Evolutionary conservation across 345 rosid species (phyloP), one percentile per base, ranked within the genome.

Genomic region (Rhodomyrtus tomentosa): DNA sequence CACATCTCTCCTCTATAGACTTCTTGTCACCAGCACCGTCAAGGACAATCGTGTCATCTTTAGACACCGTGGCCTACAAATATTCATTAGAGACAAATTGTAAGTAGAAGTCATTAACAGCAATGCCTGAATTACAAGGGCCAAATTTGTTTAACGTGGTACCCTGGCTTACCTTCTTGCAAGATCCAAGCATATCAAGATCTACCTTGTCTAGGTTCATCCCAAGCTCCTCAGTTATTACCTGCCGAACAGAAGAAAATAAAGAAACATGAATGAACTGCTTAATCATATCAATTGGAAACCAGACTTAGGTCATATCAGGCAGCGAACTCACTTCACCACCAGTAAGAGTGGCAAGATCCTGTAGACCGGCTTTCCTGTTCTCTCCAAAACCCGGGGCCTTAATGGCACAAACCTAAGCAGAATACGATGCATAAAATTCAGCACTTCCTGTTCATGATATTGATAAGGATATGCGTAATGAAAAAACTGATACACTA

Each of bases 321-420:
- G 82, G 87, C 59, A 81, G 81, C 76, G 1, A 55, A 88, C 92
- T 88, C 86, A 93, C 99, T 89, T 97, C 90, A 32, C 94, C 99
- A 83, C 99, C 99, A 1, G 99, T 95, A 86, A 97, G 97, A 56
- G 62, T 88, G 36, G 99, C 98, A 85, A 97, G 96, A 91, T 97
- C 99, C 24, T 95, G 95, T 86, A 97, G 86, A 84, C 87, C 89
- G 50, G 99, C 91, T 89, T 93, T 97, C 89, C 99, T 89, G 91
- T 94, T 97, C 89, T 97, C 99, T 85, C 99, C 99, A 89, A 97
- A 97, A 83, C 99, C 99, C 81, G 99, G 98, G 76, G 99, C 99
- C 86, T 97, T 97, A 81, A 97, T 93, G 68, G 99, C 95, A 91
- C 99, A 97, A 36, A 97, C 93, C 98, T 96, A 79, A 20, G 84